Conservation (phyloP, 2,329 filamentous ascomycete species). For the Cladosporium colombiae region DNA sequence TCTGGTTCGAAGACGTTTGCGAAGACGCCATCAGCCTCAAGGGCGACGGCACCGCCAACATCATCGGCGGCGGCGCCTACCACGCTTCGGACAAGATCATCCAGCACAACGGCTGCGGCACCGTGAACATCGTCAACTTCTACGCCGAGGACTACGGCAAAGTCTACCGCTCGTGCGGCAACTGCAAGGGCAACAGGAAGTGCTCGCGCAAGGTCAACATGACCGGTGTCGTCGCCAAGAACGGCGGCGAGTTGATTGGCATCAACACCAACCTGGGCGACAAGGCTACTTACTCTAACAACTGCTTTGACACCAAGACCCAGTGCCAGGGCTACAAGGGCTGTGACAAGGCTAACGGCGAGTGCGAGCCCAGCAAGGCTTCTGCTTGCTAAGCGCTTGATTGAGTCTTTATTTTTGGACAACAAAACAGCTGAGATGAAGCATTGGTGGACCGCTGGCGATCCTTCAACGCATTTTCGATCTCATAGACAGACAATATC, state of each 20-base stretch:
- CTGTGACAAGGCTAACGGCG: slow-evolving; percentile 13
- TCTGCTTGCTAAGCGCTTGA: neutral
- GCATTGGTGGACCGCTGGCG: neutral
- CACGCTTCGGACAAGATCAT: slow-evolving; percentile 19
- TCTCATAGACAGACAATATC: neutral
- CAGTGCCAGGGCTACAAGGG: slow-evolving; percentile 17
- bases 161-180: slow-evolving; percentile 14
- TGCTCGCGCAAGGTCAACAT: slow-evolving; percentile 15
- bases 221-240: slow-evolving; percentile 5
- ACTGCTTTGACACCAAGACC: slow-evolving; percentile 11
- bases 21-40: slow-evolving; percentile 39
- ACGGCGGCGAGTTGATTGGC: slow-evolving; percentile 17
- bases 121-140: slow-evolving; percentile 15
- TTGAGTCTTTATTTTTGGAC: neutral
- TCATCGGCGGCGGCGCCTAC: slow-evolving; percentile 38
- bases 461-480: neutral
- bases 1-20: slow-evolving; percentile 47
- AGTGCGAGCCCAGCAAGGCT: slow-evolving; percentile 15
- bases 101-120: slow-evolving; percentile 27
- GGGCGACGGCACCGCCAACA: slow-evolving; percentile 29
- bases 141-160: slow-evolving; percentile 19
- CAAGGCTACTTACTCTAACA: slow-evolving; percentile 15
- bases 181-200: slow-evolving; percentile 17
- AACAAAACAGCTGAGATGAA: neutral
- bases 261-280: slow-evolving; percentile 18